These are phyloP conservation scores for Coccomyxa subellipsoidea DNA, from an alignment of 163 green algal genomes.

Conservation along the genomic window DNA sequence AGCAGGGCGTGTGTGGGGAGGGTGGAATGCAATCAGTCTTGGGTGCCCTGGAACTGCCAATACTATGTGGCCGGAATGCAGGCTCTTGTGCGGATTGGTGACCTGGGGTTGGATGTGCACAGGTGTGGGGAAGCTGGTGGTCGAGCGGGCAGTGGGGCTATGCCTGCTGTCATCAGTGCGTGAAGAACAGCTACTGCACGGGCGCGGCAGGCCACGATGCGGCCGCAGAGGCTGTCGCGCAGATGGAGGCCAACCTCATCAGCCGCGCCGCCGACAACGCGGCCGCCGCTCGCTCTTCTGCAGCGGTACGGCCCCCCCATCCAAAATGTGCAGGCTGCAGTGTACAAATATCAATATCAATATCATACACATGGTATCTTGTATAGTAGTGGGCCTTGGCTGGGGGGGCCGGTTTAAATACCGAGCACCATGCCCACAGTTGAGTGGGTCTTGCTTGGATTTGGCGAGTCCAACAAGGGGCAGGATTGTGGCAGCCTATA, in stretches of 20 bases:
- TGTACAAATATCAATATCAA: no score
- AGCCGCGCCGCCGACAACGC: conserved; percentile 24
- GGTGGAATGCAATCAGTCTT: no score
- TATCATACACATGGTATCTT: not conserved
- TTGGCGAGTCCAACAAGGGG: no score
- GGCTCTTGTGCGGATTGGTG: no score
- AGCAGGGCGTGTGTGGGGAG: no score
- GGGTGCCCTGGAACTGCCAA: no score
- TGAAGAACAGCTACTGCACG: conserved; percentile 94
- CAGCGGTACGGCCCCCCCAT: not conserved
- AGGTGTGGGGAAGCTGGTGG: conserved; percentile 96
- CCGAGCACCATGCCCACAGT: not conserved
- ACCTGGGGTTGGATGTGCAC: not conserved
- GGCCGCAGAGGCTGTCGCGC: conserved; percentile 36
- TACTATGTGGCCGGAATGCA: no score
- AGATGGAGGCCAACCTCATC: conserved; percentile 75
- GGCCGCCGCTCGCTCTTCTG: not conserved
- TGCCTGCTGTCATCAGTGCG: conserved; percentile 84
- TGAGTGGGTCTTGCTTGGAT: no score
- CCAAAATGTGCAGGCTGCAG: no score
- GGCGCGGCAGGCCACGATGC: conserved; percentile 58
- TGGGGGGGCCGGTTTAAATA: not conserved
- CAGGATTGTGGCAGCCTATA: no score
- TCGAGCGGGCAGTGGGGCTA: conserved; percentile 89
- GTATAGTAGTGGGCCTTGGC: not conserved